These are phyloP conservation scores for Arabis hirsuta DNA, from an alignment of 345 rosid genomes.

Conservation along the genomic window DNA sequence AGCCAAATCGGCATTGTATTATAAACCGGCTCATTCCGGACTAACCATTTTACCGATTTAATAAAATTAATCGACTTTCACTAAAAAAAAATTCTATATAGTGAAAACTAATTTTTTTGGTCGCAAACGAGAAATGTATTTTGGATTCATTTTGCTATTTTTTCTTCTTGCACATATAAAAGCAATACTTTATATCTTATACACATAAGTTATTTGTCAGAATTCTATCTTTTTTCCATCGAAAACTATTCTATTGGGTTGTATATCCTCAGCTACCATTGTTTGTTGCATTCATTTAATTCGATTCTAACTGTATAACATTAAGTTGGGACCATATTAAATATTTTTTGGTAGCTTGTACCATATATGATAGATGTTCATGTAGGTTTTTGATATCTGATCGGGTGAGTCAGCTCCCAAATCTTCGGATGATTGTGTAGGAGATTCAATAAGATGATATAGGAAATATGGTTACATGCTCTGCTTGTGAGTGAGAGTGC, in stretches of 20 bases:
- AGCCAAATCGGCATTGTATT: too few relatives aligned
- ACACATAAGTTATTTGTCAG: not conserved
- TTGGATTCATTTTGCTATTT: conserved; percentile 7
- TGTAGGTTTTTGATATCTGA: not conserved
- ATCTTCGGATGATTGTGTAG: not conserved
- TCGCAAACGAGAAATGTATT: not conserved
- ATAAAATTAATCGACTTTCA: too few relatives aligned
- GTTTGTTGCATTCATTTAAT: conserved; percentile 41
- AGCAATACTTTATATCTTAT: not conserved
- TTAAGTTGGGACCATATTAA: conserved; percentile 37
- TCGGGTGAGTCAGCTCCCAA: not conserved
- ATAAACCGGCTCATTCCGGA: too few relatives aligned
- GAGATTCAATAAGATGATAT: not conserved
- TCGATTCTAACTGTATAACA: conserved; percentile 34
- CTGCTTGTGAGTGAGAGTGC: too few relatives aligned
- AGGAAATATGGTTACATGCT: too few relatives aligned
- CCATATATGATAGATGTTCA: conserved; percentile 14
- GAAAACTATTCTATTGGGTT: conserved; percentile 17
- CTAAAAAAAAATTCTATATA: not conserved
- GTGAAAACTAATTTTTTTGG: conserved; percentile 6
- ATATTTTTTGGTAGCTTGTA: conserved; percentile 2
- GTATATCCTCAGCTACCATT: conserved; percentile 34
- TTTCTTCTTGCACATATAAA: not conserved
- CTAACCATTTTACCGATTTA: too few relatives aligned
- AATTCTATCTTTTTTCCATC: not conserved